Evolutionary conservation across 1,284 basidiomycete genomes (phyloP).

Genomic region (Retiboletus fuscus): DNA sequence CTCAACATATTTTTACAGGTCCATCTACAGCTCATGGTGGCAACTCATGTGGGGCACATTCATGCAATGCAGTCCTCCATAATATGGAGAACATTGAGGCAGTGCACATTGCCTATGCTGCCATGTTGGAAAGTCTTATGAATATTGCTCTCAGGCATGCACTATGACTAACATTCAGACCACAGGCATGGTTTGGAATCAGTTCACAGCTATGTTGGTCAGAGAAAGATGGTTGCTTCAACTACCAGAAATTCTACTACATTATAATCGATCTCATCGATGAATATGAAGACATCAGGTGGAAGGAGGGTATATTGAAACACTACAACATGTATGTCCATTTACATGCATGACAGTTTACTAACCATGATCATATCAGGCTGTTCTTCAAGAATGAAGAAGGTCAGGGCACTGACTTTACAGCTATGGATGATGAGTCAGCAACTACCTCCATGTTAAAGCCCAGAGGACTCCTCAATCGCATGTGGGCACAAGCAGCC

Average conservation of each 20-base stretch:
- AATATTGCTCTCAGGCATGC: too few species aligned
- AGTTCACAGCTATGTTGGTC: not conserved
- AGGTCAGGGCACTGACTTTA: not conserved
- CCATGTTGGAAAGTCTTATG: too few species aligned
- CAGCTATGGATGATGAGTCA: not conserved
- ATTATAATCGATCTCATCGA: not conserved
- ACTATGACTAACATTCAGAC: not conserved
- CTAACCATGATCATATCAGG: not conserved
- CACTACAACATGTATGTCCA: not conserved
- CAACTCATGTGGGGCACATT: too few species aligned
- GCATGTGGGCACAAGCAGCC: not conserved
- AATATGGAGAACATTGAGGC: too few species aligned
- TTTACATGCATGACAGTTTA: not conserved
- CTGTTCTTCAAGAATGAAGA: slow-evolving; percentile 13
- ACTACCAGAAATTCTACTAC: slow-evolving; percentile 8
- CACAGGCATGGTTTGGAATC: slow-evolving; percentile 4
- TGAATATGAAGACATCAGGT: not conserved
- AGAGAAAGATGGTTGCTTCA: slow-evolving; percentile 4
- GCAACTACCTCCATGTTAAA: not conserved
- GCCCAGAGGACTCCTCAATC: not conserved
- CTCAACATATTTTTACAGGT: not conserved
- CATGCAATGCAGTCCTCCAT: too few species aligned
- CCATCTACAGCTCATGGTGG: not conserved
- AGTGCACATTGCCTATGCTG: too few species aligned
- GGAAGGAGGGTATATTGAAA: not conserved